Conservation (phyloP, 2,329 filamentous ascomycete species). For the Ilyonectria mors-panacis region DNA sequence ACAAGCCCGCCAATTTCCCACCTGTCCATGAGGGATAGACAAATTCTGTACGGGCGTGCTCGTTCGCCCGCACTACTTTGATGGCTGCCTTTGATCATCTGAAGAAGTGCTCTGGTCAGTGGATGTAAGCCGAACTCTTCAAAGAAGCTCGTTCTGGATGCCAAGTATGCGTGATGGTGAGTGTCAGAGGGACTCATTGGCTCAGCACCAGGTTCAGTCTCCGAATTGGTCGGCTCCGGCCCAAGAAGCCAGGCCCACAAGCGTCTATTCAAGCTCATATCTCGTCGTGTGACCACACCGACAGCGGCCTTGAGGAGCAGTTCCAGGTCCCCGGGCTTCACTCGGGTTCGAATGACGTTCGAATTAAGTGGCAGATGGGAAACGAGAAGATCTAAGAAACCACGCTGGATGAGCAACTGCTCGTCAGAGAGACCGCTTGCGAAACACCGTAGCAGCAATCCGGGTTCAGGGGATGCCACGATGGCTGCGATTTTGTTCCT, state of each 20-base stretch:
- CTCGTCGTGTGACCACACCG: slow-evolving; percentile 89
- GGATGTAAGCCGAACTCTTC: slow-evolving; percentile 82
- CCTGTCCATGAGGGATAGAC: slow-evolving; percentile 95
- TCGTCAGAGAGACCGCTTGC: slow-evolving; percentile 89
- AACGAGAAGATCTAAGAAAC: slow-evolving; percentile 93
- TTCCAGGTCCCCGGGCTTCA: slow-evolving; percentile 83
- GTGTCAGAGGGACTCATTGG: slow-evolving; percentile 60
- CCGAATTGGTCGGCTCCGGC: slow-evolving; percentile 71
- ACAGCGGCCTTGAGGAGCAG: slow-evolving; percentile 85
- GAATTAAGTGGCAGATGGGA: slow-evolving; percentile 91
- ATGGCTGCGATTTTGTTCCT: slow-evolving; percentile 70
- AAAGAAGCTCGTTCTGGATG: slow-evolving; percentile 84
- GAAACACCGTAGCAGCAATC: slow-evolving; percentile 90
- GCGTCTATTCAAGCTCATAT: slow-evolving; percentile 96
- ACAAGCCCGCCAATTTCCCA: slow-evolving; percentile 97
- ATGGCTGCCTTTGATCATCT: slow-evolving; percentile 75
- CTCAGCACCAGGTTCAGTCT: slow-evolving; percentile 64
- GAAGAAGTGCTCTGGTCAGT: slow-evolving; percentile 80
- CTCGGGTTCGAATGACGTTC: slow-evolving; percentile 80
- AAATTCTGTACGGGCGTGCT: slow-evolving; percentile 90
- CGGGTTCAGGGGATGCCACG: slow-evolving; percentile 91
- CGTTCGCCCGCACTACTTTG: slow-evolving; percentile 67
- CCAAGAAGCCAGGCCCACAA: slow-evolving; percentile 98
- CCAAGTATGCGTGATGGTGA: slow-evolving; percentile 61
- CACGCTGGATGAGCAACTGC: slow-evolving; percentile 92